Evolutionary conservation across 1,139 yeast species (phyloP).

Genomic region (Candida tropicalis): DNA sequence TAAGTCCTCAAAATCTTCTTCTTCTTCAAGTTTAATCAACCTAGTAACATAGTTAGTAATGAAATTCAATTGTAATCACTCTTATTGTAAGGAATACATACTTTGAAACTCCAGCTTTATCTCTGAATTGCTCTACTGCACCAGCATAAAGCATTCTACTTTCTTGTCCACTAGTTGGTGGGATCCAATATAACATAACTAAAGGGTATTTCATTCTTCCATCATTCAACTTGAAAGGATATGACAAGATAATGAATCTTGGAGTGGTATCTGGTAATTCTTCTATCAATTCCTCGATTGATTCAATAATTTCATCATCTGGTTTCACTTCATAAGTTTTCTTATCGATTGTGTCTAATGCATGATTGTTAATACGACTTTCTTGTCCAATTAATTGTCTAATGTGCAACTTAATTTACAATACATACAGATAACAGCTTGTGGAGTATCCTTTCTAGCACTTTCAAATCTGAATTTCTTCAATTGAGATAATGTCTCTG

Average conservation of each 20-base stretch:
- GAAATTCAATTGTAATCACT: not conserved
- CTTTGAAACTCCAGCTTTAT: conserved; percentile 75
- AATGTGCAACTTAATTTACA: no score
- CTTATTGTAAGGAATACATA: conserved; percentile 30
- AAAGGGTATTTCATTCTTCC: conserved; percentile 77
- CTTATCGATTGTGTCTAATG: conserved; percentile 54
- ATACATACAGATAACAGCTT: conserved; percentile 66
- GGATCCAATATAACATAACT: conserved; percentile 81
- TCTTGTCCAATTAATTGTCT: no score
- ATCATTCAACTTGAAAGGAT: conserved; percentile 68
- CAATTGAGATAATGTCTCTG: conserved; percentile 61
- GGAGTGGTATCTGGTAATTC: conserved; percentile 85
- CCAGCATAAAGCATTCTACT: conserved; percentile 88
- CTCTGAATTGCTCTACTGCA: conserved; percentile 77
- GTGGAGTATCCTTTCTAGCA: conserved; percentile 63
- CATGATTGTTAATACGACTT: conserved; percentile 16
- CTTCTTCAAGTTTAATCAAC: conserved; percentile 58
- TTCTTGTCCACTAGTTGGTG: conserved; percentile 79
- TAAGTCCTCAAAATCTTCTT: conserved; percentile 61
- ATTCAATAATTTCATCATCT: conserved; percentile 47
- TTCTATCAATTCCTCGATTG: conserved; percentile 65
- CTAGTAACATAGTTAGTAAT: conserved; percentile 31
- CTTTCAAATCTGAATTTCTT: conserved; percentile 74
- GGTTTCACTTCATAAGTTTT: conserved; percentile 55
- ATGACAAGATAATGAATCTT: conserved; percentile 73